Evolutionary conservation across 345 rosid species (phyloP), one percentile per base, ranked within the genome.

Genomic region (Cochlearia excelsa): DNA sequence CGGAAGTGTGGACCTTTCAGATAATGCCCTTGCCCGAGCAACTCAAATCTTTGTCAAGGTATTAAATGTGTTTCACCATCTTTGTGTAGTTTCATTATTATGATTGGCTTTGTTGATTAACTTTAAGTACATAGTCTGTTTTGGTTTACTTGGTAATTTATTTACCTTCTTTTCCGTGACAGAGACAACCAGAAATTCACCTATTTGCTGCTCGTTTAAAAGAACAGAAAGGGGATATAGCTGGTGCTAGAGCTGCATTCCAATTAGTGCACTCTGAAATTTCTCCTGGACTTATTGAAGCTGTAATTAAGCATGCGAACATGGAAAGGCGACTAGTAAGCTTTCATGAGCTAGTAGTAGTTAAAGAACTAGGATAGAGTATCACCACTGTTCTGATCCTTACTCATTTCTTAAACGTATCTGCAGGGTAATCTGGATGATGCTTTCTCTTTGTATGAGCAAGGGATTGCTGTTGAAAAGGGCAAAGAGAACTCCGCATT

Each of bases 121-220:
- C 23, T 31, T n/a, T 3, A 16, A 16, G 23, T 51, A 1, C 3
- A 28, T 52, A 10, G 34, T 33, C 41, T 42, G 30, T 10, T 52
- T 54, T 39, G 43, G 6, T 8, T 4, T 10, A 48, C 30, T 11
- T 65, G 59, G 7, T 35, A 64, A n/a, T 43, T 67, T 51, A 63
- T 50, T 11, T 58, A 29, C 35, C 10, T 63, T 37, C 43, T 55
- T 67, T 45, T 49, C 42, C 56, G 61, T 59, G 46, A 57, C 84
- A 94, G 99, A 90, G 83, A 68, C 91, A 80, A 74, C 93, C 97
- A 26, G 97, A 85, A 73, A 94, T 87, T 73, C 97, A 87, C 65
- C 85, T 94, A 41, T 90, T 94, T 70, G 81, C 89, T 51, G 96
- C 97, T 50, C 83, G 89, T 62, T 78, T 90, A 51, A 90, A 82